Base-by-base conservation (phyloP, 345 rosid genomes). In the Luvunga scandens region DNA sequence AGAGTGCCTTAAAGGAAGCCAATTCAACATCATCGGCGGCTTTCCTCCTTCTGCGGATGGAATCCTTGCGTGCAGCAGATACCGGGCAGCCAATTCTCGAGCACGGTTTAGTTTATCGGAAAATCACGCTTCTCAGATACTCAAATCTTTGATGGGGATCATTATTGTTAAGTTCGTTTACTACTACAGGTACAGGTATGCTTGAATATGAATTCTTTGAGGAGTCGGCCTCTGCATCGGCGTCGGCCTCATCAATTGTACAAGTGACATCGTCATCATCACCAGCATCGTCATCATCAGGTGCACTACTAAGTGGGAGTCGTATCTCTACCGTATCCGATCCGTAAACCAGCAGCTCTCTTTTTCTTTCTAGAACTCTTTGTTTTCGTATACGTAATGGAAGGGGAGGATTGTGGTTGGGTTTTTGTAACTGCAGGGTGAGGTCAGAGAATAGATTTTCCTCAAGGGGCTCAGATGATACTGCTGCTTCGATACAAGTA, bases 361-460 rank as follows among this genome's bases (percentile, higher is more conserved):
- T 87, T 87, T 87, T 94, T 92, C 93, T 92, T 94, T 81, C 96
- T 86, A 28, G 93, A 90, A 9, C 5, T 25, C 31, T 75, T 75
- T 30, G 63, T 56, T 19, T 5, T 72, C 24, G 55, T 6, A 24
- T 9, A 63, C 5, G 61, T 8, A 27, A 10, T 3, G 73, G 31
- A 33, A 62, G 53, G 71, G 38, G 16, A 66, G 12, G 75, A 34
- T 6, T 34, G 48, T 19, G 48, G 30, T n/a, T 68, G 84, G 34
- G 69, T 48, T 53, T n/a, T n/a, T 53, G 22, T 53, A 19, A 53
- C 71, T 21, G 89, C 27, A 93, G 81, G 21, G 92, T 88, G 67
- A 94, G 90, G 73, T 94, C 95, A 33, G 96, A 92, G 84, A 94
- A 92, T 12, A 94, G 79, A 76, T 92, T 89, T 81, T 94, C 98